A percentile compares a stretch with the other conserved stretches of the same genome.
Evolutionary conservation across 2,329 filamentous ascomycete genomes (phyloP).

Genomic region (Pseudogymnoascus sp.): DNA sequence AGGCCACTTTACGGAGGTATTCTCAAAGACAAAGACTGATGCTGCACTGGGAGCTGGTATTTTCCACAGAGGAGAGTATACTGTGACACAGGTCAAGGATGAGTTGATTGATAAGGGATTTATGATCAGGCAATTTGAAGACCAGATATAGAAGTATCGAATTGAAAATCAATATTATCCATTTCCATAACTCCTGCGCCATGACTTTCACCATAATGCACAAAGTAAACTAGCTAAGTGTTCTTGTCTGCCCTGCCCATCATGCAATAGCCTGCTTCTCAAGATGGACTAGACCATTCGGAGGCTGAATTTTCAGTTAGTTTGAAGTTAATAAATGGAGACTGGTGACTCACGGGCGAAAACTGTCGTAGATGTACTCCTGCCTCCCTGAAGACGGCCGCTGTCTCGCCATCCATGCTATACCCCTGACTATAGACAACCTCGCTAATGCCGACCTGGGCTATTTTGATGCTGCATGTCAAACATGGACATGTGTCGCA

Average conservation of each 20-base stretch:
- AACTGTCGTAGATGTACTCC: conserved; percentile 85
- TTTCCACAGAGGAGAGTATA: conserved; percentile 95
- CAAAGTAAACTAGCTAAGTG: background rate
- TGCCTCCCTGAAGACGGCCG: conserved; percentile 73
- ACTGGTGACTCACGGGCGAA: conserved; percentile 57
- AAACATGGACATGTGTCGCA: conserved; percentile 96
- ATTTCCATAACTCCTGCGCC: background rate
- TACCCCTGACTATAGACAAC: conserved; percentile 93
- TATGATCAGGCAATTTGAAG: conserved; percentile 71
- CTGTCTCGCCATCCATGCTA: conserved; percentile 84
- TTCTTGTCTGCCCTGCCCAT: background rate
- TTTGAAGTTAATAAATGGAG: background rate
- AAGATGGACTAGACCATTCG: conserved; percentile 58
- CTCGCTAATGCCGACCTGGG: conserved; percentile 90
- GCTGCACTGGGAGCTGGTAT: conserved; percentile 93
- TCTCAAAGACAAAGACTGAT: conserved; percentile 77
- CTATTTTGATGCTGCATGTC: conserved; percentile 98
- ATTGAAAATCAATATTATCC: conserved; percentile 2
- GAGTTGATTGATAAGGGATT: conserved; percentile 65
- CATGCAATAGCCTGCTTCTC: conserved; percentile 35
- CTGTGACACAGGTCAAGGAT: conserved; percentile 89
- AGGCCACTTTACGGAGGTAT: conserved; percentile 84
- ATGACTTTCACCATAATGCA: background rate
- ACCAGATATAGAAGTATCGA: conserved; percentile 1
- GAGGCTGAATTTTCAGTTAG: conserved; percentile 40